Percentiles rank a stretch among this genome's conserved stretches.
phyloP scores from a whole-genome alignment of 1,139 yeast genomes.

The Yamadazyma diddensiae region DNA sequence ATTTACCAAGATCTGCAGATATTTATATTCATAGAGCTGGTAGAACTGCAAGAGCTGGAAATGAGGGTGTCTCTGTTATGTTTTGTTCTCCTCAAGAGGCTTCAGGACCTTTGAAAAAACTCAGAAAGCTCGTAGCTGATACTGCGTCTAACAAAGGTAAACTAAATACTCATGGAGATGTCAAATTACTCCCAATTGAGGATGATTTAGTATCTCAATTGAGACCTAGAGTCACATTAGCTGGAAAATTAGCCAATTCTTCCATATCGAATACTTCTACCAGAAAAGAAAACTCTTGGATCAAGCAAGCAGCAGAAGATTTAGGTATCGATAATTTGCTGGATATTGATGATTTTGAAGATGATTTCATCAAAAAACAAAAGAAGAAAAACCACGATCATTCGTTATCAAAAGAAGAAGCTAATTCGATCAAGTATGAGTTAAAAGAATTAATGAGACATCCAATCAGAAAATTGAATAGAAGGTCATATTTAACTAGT shows the following conservation, averaged over 20 bases:
- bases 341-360: constrained; percentile 60
- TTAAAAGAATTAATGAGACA: constrained; percentile 52
- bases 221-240: constrained; percentile 63
- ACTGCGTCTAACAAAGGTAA: constrained; percentile 24
- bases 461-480: constrained; percentile 65
- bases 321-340: constrained; percentile 73
- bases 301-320: constrained; percentile 89
- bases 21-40: constrained; percentile 95
- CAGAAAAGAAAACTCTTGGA: constrained; percentile 76
- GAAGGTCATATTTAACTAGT: constrained; percentile 79
- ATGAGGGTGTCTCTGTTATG: constrained; percentile 90
- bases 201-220: constrained; percentile 68
- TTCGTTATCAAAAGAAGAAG: constrained; percentile 48
- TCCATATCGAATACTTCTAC: constrained; percentile 57
- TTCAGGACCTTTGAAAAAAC: constrained; percentile 76
- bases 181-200: constrained; percentile 75
- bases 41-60: constrained; percentile 95
- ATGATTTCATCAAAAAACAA: constrained; percentile 62
- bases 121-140: constrained; percentile 59
- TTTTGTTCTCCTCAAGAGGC: constrained; percentile 94
- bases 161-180: constrained; percentile 47
- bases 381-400: constrained; percentile 60
- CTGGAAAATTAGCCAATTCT: constrained; percentile 74
- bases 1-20: constrained; percentile 92
- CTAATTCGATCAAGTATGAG: constrained; percentile 49